Base-by-base conservation (phyloP, 2,329 filamentous ascomycete species). In the Xylaria sp. region DNA sequence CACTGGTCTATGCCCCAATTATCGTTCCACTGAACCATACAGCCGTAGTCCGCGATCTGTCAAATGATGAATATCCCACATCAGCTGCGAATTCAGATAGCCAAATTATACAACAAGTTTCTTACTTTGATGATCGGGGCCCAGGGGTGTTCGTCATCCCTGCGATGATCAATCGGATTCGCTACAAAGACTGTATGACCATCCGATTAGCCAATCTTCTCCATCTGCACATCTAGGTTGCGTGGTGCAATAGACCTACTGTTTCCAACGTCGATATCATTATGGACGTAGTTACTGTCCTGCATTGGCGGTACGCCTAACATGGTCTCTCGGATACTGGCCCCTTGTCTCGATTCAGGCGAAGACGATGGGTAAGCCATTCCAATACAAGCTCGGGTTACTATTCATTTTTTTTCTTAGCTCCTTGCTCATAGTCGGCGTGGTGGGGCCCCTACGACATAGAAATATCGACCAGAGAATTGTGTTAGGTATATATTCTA, bases 21-120 rank as follows among this genome's bases (percentile, higher is more conserved):
- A n/a, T 58, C 29, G 19, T 53, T 17, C 62, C 62, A 64, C 13
- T 51, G 19, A 27, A 52, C n/a, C 62, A 62, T 64, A 23, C 54
- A 62, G 3, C 62, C 62, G 23, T 64, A 64, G 27, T 64, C 62
- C 9, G 44, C 62, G 48, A 64, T 62, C 62, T 64, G n/a, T n/a
- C 23, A 1, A 35, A 10, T 40, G 7, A 52, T 60, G 13, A 58
- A 44, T 33, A 54, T 19, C 10, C 3, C 6, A 6, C 11, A 7
- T 8, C 25, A 37, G 7, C 29, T 21, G 21, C n/a, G 3, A 40
- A 3, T 13, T 35, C n/a, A 10, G n/a, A 7, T 41, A 15, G 9
- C 9, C 9, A 29, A 17, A 21, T n/a, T 38, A 0, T 10, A 11
- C 25, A 17, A 35, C 19, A 21, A 19, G 35, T 25, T 31, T 4